These are phyloP conservation scores for Xerocomus nothofagi DNA, from an alignment of 1,284 basidiomycete species.

Conservation along the genomic window DNA sequence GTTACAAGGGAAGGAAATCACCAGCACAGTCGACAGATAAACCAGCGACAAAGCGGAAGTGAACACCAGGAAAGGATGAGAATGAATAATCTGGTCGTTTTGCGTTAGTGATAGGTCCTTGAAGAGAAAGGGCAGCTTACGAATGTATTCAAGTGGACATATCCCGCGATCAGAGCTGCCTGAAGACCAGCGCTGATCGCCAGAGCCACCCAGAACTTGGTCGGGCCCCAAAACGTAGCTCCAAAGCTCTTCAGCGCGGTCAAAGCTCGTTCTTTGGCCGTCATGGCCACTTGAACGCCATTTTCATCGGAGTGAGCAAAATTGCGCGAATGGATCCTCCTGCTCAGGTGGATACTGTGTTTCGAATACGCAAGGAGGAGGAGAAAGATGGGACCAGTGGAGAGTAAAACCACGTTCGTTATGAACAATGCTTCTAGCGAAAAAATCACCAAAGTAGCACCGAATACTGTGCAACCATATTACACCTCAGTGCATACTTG, in stretches of 20 bases:
- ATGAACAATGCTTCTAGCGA: constrained; percentile 50
- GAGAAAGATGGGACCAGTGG: constrained; percentile 58
- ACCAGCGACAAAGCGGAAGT: constrained; percentile 49
- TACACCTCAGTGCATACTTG: not conserved
- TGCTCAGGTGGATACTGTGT: constrained; percentile 22
- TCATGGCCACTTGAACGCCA: constrained; percentile 7
- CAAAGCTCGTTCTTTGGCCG: constrained; percentile 11
- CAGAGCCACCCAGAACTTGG: constrained; percentile 62
- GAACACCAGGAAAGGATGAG: constrained; percentile 53
- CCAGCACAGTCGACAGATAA: constrained; percentile 41
- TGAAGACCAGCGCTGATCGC: constrained; percentile 47
- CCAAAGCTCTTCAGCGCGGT: constrained; percentile 21
- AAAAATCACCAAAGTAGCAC: constrained; percentile 53
- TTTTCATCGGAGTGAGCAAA: constrained; percentile 12
- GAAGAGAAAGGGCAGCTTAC: constrained; percentile 41
- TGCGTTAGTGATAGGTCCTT: constrained; percentile 5
- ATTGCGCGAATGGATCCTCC: constrained; percentile 19
- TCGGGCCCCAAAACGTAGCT: constrained; percentile 42
- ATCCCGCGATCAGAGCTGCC: constrained; percentile 47
- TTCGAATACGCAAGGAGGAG: constrained; percentile 43
- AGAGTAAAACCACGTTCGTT: constrained; percentile 59
- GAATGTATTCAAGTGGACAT: constrained; percentile 59
- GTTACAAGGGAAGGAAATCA: constrained; percentile 25
- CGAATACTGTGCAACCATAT: constrained; percentile 53
- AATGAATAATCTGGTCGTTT: constrained; percentile 57